Percentiles rank a stretch among this genome's conserved stretches.
Conservation (phyloP, 1,284 basidiomycete species). For the Trichosporon coremiiforme region DNA sequence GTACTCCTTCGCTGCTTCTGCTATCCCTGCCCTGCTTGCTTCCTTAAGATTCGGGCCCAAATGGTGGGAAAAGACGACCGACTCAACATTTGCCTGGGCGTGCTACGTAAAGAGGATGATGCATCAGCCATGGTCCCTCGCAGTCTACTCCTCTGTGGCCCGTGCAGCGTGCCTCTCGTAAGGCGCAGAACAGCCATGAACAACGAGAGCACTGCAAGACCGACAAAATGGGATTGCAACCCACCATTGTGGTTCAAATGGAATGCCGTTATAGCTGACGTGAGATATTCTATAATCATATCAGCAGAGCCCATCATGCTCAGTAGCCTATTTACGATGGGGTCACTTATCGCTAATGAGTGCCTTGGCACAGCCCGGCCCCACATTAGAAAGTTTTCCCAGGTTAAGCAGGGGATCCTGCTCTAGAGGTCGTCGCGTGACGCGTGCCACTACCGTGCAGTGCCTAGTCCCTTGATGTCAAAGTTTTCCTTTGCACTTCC, state of each 20-base stretch:
- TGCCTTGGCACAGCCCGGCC: background rate
- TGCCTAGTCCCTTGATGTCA: background rate
- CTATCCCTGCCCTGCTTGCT: background rate
- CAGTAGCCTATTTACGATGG: background rate
- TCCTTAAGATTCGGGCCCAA: background rate
- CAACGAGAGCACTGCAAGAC: background rate
- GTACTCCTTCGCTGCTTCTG: background rate
- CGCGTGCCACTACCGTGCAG: background rate
- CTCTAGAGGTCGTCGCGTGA: background rate
- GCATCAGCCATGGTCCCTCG: background rate
- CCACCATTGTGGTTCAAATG: constrained; percentile 2
- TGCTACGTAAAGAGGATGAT: background rate
- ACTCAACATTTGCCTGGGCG: background rate
- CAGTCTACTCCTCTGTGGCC: background rate
- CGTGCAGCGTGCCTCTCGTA: background rate
- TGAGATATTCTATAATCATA: constrained; percentile 1
- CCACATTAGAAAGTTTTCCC: background rate
- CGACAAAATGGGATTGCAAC: background rate
- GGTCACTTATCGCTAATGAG: background rate
- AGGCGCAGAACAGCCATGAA: background rate
- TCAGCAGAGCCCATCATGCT: background rate
- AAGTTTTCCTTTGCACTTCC: background rate
- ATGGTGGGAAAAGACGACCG: background rate
- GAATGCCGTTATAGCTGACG: constrained; percentile 1
- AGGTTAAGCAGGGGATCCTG: background rate